Conservation (phyloP, 2,329 filamentous ascomycete genomes). For the Colletotrichum caudatum region DNA sequence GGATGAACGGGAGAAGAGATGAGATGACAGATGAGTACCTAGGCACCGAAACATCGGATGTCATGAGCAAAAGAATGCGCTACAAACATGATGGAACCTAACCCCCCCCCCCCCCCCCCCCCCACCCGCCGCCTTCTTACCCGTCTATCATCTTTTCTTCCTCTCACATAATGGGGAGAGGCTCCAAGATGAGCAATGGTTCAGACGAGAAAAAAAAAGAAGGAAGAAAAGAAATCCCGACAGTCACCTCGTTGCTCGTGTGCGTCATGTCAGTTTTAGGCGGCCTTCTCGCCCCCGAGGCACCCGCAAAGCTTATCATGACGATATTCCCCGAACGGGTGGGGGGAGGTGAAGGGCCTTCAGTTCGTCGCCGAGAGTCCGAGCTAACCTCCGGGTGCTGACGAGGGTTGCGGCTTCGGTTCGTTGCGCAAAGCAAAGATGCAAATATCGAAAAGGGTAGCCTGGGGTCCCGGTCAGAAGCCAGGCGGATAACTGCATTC, state of each 20-base stretch:
- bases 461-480: not conserved
- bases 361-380: not conserved
- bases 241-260: no score
- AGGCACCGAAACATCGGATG: slow-evolving; percentile 15
- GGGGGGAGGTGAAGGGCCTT: not conserved
- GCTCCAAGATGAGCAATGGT: not conserved
- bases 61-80: not conserved
- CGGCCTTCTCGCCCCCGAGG: not conserved
- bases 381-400: not conserved
- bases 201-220: not conserved
- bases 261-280: not conserved
- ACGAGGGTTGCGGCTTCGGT: not conserved
- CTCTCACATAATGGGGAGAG: not conserved
- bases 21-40: not conserved
- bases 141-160: not conserved
- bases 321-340: not conserved
- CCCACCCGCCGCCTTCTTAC: no score
- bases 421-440: not conserved
- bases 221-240: not conserved
- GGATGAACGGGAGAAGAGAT: not conserved
- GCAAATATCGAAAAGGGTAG: not conserved
- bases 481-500: not conserved
- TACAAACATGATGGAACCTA: not conserved
- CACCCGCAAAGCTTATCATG: slow-evolving; percentile 1
- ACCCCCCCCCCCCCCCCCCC: not conserved